Evolutionary conservation across 768 basidiomycete genomes (phyloP), one percentile per base, ranked within the genome.

Genomic region (Tremella yokohamensis): DNA sequence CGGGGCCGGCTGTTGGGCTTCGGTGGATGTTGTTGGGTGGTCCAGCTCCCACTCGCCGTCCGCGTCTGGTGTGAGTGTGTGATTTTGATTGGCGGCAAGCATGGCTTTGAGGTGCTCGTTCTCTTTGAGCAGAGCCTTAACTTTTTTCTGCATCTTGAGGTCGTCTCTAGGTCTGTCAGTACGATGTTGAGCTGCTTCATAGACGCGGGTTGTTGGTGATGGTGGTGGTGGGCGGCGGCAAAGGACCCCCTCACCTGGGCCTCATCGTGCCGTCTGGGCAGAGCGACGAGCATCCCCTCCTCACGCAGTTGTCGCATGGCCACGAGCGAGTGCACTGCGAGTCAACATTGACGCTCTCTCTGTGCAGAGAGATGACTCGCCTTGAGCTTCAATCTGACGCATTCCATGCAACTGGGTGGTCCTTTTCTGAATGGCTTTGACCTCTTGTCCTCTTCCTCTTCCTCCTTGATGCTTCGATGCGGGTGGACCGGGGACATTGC

Each of bases 251-350:
- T 52, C 29, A 38, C 51, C 29, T 29, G 2, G 51, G 51, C 26
- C 34, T 24, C 16, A 52, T 18, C 11, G 51, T 52, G 12, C 51
- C 51, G n/a, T 24, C 16, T 16, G 51, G 51, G 22, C 51, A 52
- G 18, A 52, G 26, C n/a, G 51, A 19, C 37, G 26, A 24, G 22
- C 51, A 52, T 9, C 51, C 34, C n/a, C 51, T 13, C 38, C 51
- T 52, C 8, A 52, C 51, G 51, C 51, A 52, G 51, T 34, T 52
- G n/a, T 24, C 22, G 38, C 51, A 52, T 38, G 51, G 51, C 51
- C 51, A 52, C 37, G 51, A 37, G 15, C 51, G 26, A 15, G 51
- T 25, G 51, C 51, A 52, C 51, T 52, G 34, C 22, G 34, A 19
- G 26, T 34, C 22, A 52, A 11, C 2, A 2, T 15, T 25, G 26